Percentiles rank a stretch among this genome's conserved stretches.
phyloP scores from a whole-genome alignment of 805 yeast genomes.

The Yarrowia yakushimensis region DNA sequence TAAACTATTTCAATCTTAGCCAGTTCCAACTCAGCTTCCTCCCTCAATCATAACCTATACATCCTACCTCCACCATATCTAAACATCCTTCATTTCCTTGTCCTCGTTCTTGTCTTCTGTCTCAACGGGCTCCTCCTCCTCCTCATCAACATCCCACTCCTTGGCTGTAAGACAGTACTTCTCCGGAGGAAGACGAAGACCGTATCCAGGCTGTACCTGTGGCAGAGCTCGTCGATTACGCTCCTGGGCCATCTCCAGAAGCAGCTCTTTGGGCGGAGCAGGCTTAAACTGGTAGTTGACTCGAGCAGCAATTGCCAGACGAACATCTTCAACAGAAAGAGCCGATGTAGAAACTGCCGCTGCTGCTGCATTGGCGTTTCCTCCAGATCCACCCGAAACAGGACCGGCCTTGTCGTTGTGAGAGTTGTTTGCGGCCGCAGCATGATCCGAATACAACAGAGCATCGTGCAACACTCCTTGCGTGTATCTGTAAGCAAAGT shows the following conservation, averaged over 20 bases:
- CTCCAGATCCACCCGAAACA: slow-evolving; percentile 18
- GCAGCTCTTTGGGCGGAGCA: slow-evolving; percentile 86
- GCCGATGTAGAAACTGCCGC: slow-evolving; percentile 17
- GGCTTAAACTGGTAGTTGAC: slow-evolving; percentile 97
- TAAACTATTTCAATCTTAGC: too few relatives aligned
- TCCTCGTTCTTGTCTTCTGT: slow-evolving; percentile 1
- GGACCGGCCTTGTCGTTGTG: slow-evolving; percentile 26
- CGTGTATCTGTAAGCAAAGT: slow-evolving; percentile 88
- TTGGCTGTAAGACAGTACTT: slow-evolving; percentile 87
- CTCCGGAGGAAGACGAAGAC: slow-evolving; percentile 93
- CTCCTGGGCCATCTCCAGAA: slow-evolving; percentile 88
- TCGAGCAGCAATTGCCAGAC: slow-evolving; percentile 88
- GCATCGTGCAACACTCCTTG: slow-evolving; percentile 86
- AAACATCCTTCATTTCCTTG: slow-evolving; percentile 11
- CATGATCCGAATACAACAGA: slow-evolving; percentile 78
- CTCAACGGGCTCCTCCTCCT: slow-evolving; percentile 31
- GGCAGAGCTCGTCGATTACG: slow-evolving; percentile 87
- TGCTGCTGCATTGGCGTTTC: slow-evolving; percentile 14
- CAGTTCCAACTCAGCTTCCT: too few relatives aligned
- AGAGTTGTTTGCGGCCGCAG: slow-evolving; percentile 30
- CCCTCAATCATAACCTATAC: too few relatives aligned
- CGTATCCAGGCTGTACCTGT: slow-evolving; percentile 85
- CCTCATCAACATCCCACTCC: slow-evolving; percentile 67
- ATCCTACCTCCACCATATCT: too few relatives aligned
- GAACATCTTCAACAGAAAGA: slow-evolving; percentile 81